A percentile compares a stretch with the other conserved stretches of the same genome.
Conservation (phyloP, 176 grass and related monocot species). For the Aegilops bicornis region DNA sequence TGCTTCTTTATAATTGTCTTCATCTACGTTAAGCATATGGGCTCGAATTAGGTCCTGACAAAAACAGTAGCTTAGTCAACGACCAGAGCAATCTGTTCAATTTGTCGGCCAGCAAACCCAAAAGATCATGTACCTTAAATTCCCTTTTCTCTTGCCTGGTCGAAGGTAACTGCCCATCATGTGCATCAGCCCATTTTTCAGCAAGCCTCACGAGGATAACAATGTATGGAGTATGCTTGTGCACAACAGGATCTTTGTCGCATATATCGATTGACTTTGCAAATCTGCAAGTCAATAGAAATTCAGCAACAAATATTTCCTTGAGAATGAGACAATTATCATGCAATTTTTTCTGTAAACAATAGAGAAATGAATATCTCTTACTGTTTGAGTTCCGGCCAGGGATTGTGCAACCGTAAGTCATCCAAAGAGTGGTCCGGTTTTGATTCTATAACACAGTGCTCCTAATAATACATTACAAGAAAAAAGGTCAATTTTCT, state of each 20-base stretch:
- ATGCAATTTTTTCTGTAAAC: neutral
- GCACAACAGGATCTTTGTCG: conserved; percentile 74
- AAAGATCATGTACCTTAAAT: conserved; percentile 68
- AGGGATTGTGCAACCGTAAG: conserved; percentile 83
- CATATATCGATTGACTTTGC: conserved; percentile 69
- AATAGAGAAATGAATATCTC: conserved; percentile 6
- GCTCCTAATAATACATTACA: conserved; percentile 57
- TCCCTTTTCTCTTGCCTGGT: conserved; percentile 93
- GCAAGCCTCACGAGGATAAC: conserved; percentile 77
- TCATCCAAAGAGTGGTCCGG: conserved; percentile 97
- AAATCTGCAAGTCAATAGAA: conserved; percentile 55
- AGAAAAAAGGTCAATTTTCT: conserved; percentile 15
- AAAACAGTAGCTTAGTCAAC: conserved; percentile 28
- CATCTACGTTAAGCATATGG: conserved; percentile 87
- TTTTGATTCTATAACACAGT: conserved; percentile 83
- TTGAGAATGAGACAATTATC: neutral
- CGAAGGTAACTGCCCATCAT: conserved; percentile 70
- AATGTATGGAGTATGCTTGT: conserved; percentile 92
- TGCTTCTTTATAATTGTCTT: conserved; percentile 98
- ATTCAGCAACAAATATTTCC: neutral
- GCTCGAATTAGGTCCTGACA: conserved; percentile 78
- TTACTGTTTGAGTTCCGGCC: conserved; percentile 91
- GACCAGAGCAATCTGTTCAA: neutral
- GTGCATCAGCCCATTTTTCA: conserved; percentile 74
- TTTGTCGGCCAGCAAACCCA: neutral